Base-by-base conservation (phyloP, 1,284 basidiomycete genomes). In the Lentinus polychrous region DNA sequence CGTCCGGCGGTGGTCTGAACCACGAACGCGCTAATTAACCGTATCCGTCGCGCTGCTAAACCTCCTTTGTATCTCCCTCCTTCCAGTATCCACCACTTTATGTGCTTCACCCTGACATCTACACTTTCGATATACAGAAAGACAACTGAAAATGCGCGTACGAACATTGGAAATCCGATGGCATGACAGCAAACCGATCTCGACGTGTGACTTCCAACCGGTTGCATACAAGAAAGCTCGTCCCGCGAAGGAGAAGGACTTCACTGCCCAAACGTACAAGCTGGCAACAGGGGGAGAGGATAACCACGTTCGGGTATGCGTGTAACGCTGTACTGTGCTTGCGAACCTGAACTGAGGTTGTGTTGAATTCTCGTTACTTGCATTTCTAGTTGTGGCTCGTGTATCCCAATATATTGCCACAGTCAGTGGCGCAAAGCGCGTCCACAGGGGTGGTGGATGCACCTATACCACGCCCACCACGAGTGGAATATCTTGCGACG, bases 231-330 rank as follows among this genome's bases (percentile, higher is more conserved):
- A 86, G 72, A 85, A 81, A 64, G 85, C 83, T 68, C 81, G 83
- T 66, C 85, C 83, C 3, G 64, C 72, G 18, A 75, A 79, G 55
- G 79, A 85, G 59, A 78, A 74, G 64, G 74, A 69, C 56, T 76
- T 69, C 56, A 74, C 78, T 15, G 69, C 70, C 8, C 83, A 87
- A 64, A 75, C 83, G 45, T 98, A 96, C 74, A 79, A 90, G 54
- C 72, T 99, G 8, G 95, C 94, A 0, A 98, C 96, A 0, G 94
- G 87, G 8, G 95, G 95, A 41, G 95, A 95, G 61, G 95, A 99
- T 66, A 97, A 95, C 64, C 90, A 95, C 72, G 92, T 98, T 60
- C 75, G 94, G 64, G 94, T 97, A 60, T 67, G 90, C 79, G 24
- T 20, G 14, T 34, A 7, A 38, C n/a, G 8, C 0, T 20, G 15